Percentiles rank a stretch among this genome's conserved stretches.
These are phyloP conservation scores for Pythium sukuiense DNA, from an alignment of 352 stramenopile genomes.

Conservation along the genomic window DNA sequence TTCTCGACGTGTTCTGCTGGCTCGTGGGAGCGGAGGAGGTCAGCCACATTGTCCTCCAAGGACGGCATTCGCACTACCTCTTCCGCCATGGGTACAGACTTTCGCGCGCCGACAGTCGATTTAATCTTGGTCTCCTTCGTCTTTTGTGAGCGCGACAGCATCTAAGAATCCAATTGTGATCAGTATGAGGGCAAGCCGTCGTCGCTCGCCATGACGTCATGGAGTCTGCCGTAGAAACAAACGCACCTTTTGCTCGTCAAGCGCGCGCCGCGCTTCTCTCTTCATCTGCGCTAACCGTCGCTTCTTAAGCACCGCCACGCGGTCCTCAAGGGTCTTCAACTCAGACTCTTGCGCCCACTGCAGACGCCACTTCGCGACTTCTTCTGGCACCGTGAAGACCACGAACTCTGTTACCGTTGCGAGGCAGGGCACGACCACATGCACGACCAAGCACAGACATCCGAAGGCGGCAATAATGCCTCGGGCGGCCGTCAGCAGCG, in stretches of 20 bases:
- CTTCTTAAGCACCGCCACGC: constrained; percentile 19
- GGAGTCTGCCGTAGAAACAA: background rate
- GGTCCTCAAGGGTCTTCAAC: constrained; percentile 11
- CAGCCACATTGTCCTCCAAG: background rate
- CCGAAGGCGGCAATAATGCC: constrained; percentile 26
- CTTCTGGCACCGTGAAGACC: constrained; percentile 2
- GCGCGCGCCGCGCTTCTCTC: constrained; percentile 6
- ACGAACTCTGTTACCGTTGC: constrained; percentile 7
- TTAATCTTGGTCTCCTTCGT: background rate
- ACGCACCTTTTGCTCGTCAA: constrained; percentile 22
- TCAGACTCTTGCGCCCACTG: constrained; percentile 19
- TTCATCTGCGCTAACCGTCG: background rate
- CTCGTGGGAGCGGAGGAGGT: background rate
- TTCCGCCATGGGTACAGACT: background rate
- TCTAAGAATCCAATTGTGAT: background rate
- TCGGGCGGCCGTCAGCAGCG: constrained; percentile 21
- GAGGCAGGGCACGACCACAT: constrained; percentile 19
- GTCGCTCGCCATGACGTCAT: background rate
- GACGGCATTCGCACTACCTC: background rate
- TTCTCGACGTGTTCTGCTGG: background rate
- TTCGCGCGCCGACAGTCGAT: background rate
- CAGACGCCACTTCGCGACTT: constrained; percentile 17
- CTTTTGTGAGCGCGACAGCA: background rate
- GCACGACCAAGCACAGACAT: constrained; percentile 14
- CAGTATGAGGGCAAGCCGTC: background rate